Evolutionary conservation across 1,139 yeast species (phyloP), one percentile per base, ranked within the genome.

Genomic region (Citeromyces siamensis): DNA sequence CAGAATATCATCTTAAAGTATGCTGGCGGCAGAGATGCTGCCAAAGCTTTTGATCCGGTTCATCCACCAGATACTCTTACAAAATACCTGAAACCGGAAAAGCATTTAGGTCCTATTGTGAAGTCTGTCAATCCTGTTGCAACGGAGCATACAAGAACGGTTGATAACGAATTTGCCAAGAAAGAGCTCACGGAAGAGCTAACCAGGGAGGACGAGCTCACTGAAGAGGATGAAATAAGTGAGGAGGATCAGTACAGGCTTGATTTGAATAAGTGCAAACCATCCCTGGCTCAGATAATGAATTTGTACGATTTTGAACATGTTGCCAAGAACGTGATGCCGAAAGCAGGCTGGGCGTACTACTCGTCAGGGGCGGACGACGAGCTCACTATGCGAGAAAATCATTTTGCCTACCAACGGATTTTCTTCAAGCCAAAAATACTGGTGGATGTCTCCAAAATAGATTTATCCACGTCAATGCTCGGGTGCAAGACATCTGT

Each of bases 21-120:
- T 50, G 94, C 93, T 26, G 31, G 31, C 5, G 95, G 95, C 6
- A 77, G 74, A 47, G 95, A 84, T 50, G 94, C 93, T 3, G 78
- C 93, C 4, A 79, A 76, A 45, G 75, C 81, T 45, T 84, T 83
- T 52, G 78, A 69, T 42, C 90, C 93, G 3, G 69, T 84, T 42
- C 95, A 85, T 55, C 88, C 94, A 1, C 68, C 77, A 8, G 90
- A 81, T 48, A 78, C 83, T 4, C 62, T 84, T 36, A 68, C 63
- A 35, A 68, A 71, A 47, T 64, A 61, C 45, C 56, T 73, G 29
- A 60, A 65, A 26, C 54, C 58, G 22, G 66, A 66, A 17, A 59
- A 60, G 40, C 60, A 64, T 41, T 44, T 71, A 14, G 79, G 79
- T 5, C 60, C 59, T 16, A 58, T 71, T 19, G 48, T 46, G 38